A percentile compares a stretch with the other conserved stretches of the same genome.
Conservation (phyloP, 495 filamentous ascomycete genomes). For the Geoglossum glabrum region DNA sequence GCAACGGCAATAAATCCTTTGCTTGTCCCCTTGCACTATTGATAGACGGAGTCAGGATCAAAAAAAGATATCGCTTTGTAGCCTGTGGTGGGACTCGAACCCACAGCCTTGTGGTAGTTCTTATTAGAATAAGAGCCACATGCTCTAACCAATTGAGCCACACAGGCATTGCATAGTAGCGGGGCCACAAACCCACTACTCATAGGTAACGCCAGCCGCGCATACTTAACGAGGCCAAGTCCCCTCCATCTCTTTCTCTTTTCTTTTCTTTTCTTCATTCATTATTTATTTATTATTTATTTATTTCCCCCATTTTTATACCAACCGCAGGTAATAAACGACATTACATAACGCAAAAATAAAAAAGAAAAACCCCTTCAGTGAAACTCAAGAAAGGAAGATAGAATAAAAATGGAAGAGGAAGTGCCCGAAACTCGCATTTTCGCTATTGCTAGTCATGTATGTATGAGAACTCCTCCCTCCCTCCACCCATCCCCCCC, state of each 20-base stretch:
- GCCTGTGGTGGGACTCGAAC: neutral
- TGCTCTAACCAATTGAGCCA: neutral
- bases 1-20: too few relatives aligned
- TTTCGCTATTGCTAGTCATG: slow-evolving; percentile 92
- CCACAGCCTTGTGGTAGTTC: neutral
- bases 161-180: neutral
- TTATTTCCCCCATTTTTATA: too few relatives aligned
- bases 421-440: slow-evolving; percentile 62
- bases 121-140: neutral
- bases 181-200: neutral
- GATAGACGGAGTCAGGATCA: neutral
- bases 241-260: too few relatives aligned
- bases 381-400: too few relatives aligned
- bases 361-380: too few relatives aligned
- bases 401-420: too few relatives aligned
- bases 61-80: neutral
- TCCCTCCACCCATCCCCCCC: neutral
- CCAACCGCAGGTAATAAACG: too few relatives aligned
- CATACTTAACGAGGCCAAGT: too few relatives aligned
- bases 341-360: too few relatives aligned
- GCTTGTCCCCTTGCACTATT: too few relatives aligned
- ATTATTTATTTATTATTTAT: too few relatives aligned
- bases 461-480: slow-evolving; percentile 25
- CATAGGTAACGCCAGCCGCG: neutral
- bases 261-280: too few relatives aligned